Evolutionary conservation across 2,329 filamentous ascomycete genomes (phyloP).

Genomic region (Dendrostoma leiphaemia): DNA sequence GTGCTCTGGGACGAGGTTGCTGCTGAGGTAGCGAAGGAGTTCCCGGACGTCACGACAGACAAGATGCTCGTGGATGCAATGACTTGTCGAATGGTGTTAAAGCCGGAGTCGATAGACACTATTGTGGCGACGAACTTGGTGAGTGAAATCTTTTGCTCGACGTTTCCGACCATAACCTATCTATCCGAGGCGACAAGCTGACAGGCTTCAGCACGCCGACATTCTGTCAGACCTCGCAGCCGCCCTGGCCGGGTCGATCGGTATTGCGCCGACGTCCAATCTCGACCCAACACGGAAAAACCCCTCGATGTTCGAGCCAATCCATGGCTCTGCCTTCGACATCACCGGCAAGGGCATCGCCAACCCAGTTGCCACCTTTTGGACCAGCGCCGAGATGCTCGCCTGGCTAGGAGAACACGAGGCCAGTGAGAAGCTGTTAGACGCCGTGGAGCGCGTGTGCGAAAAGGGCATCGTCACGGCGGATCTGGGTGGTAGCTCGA

Average conservation of each 20-base stretch:
- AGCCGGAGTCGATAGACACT: constrained; percentile 57
- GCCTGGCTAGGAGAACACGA: constrained; percentile 50
- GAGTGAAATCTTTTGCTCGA: background rate
- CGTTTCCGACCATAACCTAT: background rate
- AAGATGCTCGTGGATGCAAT: constrained; percentile 62
- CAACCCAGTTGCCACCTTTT: constrained; percentile 54
- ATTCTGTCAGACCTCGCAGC: constrained; percentile 67
- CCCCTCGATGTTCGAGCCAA: constrained; percentile 56
- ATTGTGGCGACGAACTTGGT: constrained; percentile 62
- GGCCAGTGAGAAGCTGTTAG: constrained; percentile 44
- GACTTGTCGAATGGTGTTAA: constrained; percentile 53
- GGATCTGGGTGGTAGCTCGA: constrained; percentile 45
- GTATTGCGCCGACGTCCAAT: constrained; percentile 65
- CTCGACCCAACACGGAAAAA: constrained; percentile 55
- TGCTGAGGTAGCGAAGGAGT: constrained; percentile 51
- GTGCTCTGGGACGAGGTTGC: constrained; percentile 67
- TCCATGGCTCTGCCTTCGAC: constrained; percentile 54
- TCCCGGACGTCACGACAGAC: constrained; percentile 57
- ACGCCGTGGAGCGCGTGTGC: constrained; percentile 47
- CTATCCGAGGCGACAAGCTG: background rate
- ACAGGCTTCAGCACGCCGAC: constrained; percentile 42
- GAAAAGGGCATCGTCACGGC: constrained; percentile 46
- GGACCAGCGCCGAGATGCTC: constrained; percentile 53
- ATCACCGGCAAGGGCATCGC: constrained; percentile 52
- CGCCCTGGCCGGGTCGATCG: constrained; percentile 65